A percentile compares a stretch with the other conserved stretches of the same genome.
phyloP scores from a whole-genome alignment of 257 asterid genomes.

The Solanum neorickii region DNA sequence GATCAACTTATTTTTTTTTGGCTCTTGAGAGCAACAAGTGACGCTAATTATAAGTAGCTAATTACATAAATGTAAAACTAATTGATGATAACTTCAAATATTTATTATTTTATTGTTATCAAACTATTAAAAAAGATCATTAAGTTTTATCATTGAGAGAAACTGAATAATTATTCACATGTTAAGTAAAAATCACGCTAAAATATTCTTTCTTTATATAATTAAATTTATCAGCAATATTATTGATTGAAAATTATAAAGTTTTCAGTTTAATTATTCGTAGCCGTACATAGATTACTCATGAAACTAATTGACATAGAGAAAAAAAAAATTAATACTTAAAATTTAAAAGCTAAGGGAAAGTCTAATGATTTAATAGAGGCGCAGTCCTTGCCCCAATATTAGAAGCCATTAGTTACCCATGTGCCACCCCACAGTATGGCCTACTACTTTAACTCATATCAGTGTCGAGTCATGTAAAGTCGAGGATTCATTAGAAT shows the following conservation, averaged over 20 bases:
- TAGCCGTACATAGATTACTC: not conserved
- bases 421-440: slow-evolving; percentile 36
- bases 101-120: not conserved
- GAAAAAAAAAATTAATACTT: not conserved
- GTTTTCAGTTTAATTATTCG: too few relatives aligned
- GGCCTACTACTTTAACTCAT: not conserved
- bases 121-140: not conserved
- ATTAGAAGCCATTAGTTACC: slow-evolving; percentile 25
- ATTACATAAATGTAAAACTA: not conserved
- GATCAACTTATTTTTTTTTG: not conserved
- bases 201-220: too few relatives aligned
- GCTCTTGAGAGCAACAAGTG: not conserved
- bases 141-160: too few relatives aligned
- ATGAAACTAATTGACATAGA: not conserved
- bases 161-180: too few relatives aligned
- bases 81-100: not conserved
- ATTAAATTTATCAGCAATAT: too few relatives aligned
- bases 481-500: rapidly evolving
- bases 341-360: not conserved
- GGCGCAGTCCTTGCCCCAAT: slow-evolving; percentile 9
- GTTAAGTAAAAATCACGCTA: too few relatives aligned
- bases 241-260: too few relatives aligned
- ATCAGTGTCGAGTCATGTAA: not conserved
- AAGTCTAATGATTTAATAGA: not conserved
- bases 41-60: not conserved